Evolutionary conservation across 192 early-diverging fungal genomes (phyloP).

Genomic region (Piromyces finnis): DNA sequence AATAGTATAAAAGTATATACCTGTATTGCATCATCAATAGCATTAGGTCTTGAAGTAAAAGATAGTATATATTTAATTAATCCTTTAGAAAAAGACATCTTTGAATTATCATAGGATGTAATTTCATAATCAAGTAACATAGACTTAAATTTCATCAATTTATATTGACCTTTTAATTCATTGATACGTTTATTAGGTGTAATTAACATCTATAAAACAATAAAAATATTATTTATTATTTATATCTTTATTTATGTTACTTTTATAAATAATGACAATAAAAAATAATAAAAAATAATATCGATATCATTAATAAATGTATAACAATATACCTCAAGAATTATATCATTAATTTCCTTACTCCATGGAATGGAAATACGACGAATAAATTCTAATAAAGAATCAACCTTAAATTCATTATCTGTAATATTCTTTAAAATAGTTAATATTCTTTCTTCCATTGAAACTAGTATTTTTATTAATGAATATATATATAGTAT

Average conservation of each 20-base stretch:
- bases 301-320: no score
- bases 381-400: constrained; percentile 43
- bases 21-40: background rate
- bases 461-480: constrained; percentile 4
- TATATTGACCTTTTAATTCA: background rate
- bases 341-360: constrained; percentile 16
- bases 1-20: no score
- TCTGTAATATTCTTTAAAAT: constrained; percentile 18
- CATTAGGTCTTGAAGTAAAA: background rate
- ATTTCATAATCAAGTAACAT: background rate
- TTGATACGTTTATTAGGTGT: background rate
- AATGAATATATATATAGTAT: no score
- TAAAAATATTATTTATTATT: no score
- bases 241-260: no score
- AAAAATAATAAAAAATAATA: no score
- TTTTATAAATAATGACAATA: no score
- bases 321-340: constrained; percentile 4
- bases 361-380: constrained; percentile 48
- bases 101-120: background rate
- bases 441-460: constrained; percentile 38
- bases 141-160: background rate
- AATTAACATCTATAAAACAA: background rate
- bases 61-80: background rate
- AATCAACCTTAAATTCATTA: constrained; percentile 9
- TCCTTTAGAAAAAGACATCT: background rate